Percentiles rank a stretch among this genome's conserved stretches.
Evolutionary conservation across 2,329 filamentous ascomycete species (phyloP).

Genomic region (Geoglossum cookeanum): DNA sequence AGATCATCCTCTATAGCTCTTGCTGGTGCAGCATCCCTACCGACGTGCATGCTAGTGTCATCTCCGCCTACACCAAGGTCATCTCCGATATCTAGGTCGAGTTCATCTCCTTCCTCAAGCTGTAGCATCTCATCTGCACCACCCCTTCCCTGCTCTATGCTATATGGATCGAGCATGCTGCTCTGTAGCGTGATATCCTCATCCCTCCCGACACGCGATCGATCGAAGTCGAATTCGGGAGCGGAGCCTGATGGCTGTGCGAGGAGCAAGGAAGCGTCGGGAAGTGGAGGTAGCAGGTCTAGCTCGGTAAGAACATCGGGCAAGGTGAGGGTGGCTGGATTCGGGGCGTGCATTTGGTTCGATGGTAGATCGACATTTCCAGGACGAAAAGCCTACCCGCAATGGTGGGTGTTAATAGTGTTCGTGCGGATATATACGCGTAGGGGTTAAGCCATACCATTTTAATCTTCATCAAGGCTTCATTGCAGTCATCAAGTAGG

Average conservation of each 20-base stretch:
- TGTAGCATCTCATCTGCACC: constrained; percentile 26
- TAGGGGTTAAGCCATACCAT: constrained; percentile 43
- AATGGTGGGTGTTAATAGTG: neutral
- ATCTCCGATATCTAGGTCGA: constrained; percentile 51
- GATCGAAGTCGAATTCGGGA: constrained; percentile 32
- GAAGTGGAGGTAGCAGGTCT: constrained; percentile 59
- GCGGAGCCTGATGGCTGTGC: constrained; percentile 47
- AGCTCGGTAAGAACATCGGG: constrained; percentile 87
- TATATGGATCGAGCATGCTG: constrained; percentile 63
- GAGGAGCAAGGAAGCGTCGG: constrained; percentile 70
- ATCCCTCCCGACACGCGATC: constrained; percentile 10
- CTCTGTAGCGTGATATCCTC: constrained; percentile 29
- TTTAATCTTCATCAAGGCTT: constrained; percentile 94
- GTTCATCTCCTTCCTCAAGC: constrained; percentile 41
- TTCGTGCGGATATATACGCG: neutral
- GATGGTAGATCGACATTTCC: constrained; percentile 92
- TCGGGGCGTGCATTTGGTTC: constrained; percentile 54
- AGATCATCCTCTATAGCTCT: constrained; percentile 36
- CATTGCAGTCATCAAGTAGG: constrained; percentile 89
- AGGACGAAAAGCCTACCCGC: constrained; percentile 69
- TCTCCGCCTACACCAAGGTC: constrained; percentile 49
- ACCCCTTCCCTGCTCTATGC: constrained; percentile 38
- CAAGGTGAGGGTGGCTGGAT: constrained; percentile 70
- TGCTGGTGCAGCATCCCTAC: constrained; percentile 61
- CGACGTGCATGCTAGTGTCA: constrained; percentile 60